Base-by-base conservation (phyloP, 2,329 filamentous ascomycete species). In the Xylogone sp. region DNA sequence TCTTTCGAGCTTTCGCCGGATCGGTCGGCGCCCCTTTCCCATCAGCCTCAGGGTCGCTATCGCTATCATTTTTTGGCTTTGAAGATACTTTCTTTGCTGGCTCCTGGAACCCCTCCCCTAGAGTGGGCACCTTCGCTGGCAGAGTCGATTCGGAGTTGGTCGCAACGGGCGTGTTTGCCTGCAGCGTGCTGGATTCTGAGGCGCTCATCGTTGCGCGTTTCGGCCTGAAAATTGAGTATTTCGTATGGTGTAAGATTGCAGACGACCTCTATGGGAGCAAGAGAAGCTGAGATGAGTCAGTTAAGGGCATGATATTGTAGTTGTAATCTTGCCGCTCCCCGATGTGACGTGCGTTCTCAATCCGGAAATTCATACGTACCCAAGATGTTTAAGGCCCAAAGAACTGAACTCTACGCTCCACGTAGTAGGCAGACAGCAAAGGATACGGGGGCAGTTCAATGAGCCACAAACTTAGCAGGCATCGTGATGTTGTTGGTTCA, bases 1-100 rank as follows among this genome's bases (percentile, higher is more conserved):
- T 74, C 68, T 79, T 84, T 67, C 80, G 78, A 50, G 61, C 58
- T 58, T 75, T 77, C 20, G 59, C 59, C 34, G 34, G 34, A 39
- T 39, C 34, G 34, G 34, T 39, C 34, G 34, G 34, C 24, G 68
- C 69, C 47, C 64, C 64, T 59, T 71, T 70, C 27, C 56, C 53
- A 42, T 56, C 43, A 4, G 52, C 55, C n/a, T 69, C 65, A 22
- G 43, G 42, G 44, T 65, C 61, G 20, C 49, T 31, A 52, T 64
- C 61, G 46, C 60, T 62, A 51, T 52, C 62, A 18, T 61, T 56
- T 19, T 56, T 52, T 47, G 61, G 58, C 51, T 56, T 59, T 10
- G 57, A 53, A 27, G 55, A 46, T 22, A 53, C 24, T 42, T 52
- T 56, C 21, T 50, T 59, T 45, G 53, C 53, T 20, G 57, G 46